phyloP scores from a whole-genome alignment of 2,329 filamentous ascomycete species.

The Dryadomyces quercivorus region DNA sequence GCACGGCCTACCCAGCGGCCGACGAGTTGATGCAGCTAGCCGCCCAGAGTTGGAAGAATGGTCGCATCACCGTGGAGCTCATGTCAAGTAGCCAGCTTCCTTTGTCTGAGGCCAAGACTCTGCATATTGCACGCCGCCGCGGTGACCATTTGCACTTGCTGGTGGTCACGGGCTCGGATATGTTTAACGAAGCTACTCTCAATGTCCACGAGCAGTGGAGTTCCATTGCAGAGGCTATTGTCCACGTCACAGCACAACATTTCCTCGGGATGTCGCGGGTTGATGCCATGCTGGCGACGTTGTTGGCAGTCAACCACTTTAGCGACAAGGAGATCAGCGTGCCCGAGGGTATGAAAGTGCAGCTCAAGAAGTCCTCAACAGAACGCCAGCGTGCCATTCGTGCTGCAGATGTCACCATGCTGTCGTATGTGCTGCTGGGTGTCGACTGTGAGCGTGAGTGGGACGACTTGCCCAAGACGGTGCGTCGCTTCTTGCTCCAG shows the following conservation, averaged over 20 bases:
- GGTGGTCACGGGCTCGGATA: background rate
- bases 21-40: constrained; percentile 1
- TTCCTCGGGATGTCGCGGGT: constrained; percentile 12
- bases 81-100: constrained; percentile 5
- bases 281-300: constrained; percentile 6
- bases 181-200: constrained; percentile 2
- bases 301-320: constrained; percentile 6
- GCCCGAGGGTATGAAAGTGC: constrained; percentile 12
- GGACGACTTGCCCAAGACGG: constrained; percentile 10
- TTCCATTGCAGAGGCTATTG: constrained; percentile 13
- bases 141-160: constrained; percentile 3
- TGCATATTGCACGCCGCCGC: constrained; percentile 1
- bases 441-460: constrained; percentile 13
- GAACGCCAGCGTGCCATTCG: constrained; percentile 9
- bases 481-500: constrained; percentile 1
- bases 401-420: constrained; percentile 6
- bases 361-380: constrained; percentile 9
- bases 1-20: constrained; percentile 2
- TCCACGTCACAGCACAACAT: constrained; percentile 12
- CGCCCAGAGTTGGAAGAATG: constrained; percentile 1
- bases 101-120: constrained; percentile 8
- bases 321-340: constrained; percentile 4
- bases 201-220: constrained; percentile 11
- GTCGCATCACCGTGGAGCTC: constrained; percentile 7
- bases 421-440: constrained; percentile 11